Conservation (phyloP, 2,329 filamentous ascomycete species). For the Aspergillus pseudoglaucus region DNA sequence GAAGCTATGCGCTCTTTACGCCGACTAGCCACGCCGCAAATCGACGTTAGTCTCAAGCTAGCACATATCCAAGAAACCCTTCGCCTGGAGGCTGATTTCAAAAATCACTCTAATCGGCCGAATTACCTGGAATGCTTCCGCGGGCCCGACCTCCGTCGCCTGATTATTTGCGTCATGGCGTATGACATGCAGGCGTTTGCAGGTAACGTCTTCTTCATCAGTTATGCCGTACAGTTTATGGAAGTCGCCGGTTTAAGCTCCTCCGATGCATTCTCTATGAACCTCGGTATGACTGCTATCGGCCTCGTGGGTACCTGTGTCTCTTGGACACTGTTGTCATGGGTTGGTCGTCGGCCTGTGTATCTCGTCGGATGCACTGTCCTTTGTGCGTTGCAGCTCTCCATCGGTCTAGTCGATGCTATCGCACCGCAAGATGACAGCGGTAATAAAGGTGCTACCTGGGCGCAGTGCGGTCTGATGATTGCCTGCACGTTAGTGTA, state of each 20-base stretch:
- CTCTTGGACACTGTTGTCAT: conserved; percentile 36
- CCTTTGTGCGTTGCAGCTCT: conserved; percentile 28
- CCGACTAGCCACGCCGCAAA: conserved; percentile 11
- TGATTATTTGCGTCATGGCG: conserved; percentile 20
- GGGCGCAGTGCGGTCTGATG: conserved; percentile 37
- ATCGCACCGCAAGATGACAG: conserved; percentile 25
- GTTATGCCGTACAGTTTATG: conserved; percentile 28
- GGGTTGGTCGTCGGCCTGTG: conserved; percentile 34
- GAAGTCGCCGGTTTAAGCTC: conserved; percentile 25
- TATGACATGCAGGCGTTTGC: conserved; percentile 25
- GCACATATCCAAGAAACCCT: conserved; percentile 25
- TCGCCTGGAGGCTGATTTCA: conserved; percentile 15
- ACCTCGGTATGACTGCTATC: conserved; percentile 36
- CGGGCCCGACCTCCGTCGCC: conserved; percentile 21
- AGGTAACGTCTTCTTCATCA: conserved; percentile 23
- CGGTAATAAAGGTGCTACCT: conserved; percentile 14
- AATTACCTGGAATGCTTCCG: conserved; percentile 21
- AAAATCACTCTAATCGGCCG: conserved; percentile 4
- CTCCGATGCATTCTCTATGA: conserved; percentile 25
- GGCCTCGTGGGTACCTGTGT: conserved; percentile 37
- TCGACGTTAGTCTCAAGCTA: conserved; percentile 16
- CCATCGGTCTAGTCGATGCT: conserved; percentile 34
- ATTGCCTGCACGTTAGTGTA: conserved; percentile 41
- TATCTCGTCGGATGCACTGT: conserved; percentile 33
- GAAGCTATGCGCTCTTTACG: conserved; percentile 11